phyloP scores from a whole-genome alignment of 1,139 yeast genomes.

The Chernovozyma sophiae-reginae region DNA sequence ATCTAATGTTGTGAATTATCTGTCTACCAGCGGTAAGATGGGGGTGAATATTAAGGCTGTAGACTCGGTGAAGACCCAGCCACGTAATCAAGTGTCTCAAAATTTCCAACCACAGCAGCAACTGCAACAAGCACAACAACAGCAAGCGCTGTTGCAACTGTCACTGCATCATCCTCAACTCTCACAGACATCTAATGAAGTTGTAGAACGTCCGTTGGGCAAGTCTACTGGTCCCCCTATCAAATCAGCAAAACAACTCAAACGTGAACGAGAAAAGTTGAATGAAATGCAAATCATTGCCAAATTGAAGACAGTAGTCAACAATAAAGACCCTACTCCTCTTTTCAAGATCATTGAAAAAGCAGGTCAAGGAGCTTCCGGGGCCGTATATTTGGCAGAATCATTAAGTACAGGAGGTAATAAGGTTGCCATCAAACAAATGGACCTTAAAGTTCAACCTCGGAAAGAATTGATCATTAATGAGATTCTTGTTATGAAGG shows the following conservation, averaged over 20 bases:
- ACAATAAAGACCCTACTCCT: conserved; percentile 77
- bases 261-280: conserved; percentile 64
- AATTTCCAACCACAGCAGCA: conserved; percentile 7
- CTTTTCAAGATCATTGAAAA: conserved; percentile 83
- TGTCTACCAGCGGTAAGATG: no score
- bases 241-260: conserved; percentile 43
- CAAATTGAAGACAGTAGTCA: conserved; percentile 79
- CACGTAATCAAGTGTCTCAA: background rate
- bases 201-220: background rate
- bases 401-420: conserved; percentile 41
- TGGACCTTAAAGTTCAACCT: conserved; percentile 91
- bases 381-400: conserved; percentile 88
- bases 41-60: background rate
- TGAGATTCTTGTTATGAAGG: conserved; percentile 49
- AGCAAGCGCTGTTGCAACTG: conserved; percentile 18
- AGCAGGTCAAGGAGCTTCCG: conserved; percentile 99
- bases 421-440: conserved; percentile 88
- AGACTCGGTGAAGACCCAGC: background rate
- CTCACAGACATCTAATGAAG: conserved; percentile 11
- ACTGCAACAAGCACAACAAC: conserved; percentile 10
- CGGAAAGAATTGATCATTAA: conserved; percentile 83
- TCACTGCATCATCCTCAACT: conserved; percentile 10
- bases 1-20: no score
- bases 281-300: conserved; percentile 85
- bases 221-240: conserved; percentile 12